phyloP scores from a whole-genome alignment of 192 early-diverging fungal species.

The Entomortierella parvispora region DNA sequence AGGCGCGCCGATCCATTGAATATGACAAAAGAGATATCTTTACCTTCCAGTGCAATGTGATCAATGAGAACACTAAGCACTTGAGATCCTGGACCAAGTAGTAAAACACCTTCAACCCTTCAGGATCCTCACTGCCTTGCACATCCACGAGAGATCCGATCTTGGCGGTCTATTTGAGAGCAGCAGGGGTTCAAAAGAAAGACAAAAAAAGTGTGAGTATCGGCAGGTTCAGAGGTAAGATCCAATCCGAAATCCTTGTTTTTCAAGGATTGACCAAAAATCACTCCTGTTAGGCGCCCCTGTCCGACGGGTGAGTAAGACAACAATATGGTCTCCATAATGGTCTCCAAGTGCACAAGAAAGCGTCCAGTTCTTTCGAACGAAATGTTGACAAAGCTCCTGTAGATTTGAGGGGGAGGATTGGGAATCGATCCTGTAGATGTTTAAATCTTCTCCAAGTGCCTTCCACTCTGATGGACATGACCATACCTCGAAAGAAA shows the following conservation, averaged over 20 bases:
- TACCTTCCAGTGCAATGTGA: conserved; percentile 97
- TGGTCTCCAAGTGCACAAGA: too few relatives aligned
- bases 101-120: conserved; percentile 94
- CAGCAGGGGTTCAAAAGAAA: not conserved
- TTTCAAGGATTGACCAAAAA: too few relatives aligned
- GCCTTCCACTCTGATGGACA: not conserved
- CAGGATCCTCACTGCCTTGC: conserved; percentile 89
- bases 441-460: too few relatives aligned
- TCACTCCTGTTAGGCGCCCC: too few relatives aligned
- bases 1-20: not conserved
- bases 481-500: conserved; percentile 84
- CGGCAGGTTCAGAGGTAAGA: too few relatives aligned
- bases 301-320: too few relatives aligned
- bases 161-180: conserved; percentile 77
- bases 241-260: too few relatives aligned
- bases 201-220: conserved; percentile 23
- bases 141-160: conserved; percentile 94
- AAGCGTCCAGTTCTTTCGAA: too few relatives aligned
- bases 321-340: too few relatives aligned
- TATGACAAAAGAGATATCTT: not conserved
- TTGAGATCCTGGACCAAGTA: conserved; percentile 99
- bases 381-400: too few relatives aligned
- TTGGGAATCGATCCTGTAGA: not conserved
- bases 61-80: conserved; percentile 94
- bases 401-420: too few relatives aligned